Base-by-base conservation (phyloP, 176 grass and related monocot genomes). In the Oryza glumipatula region DNA sequence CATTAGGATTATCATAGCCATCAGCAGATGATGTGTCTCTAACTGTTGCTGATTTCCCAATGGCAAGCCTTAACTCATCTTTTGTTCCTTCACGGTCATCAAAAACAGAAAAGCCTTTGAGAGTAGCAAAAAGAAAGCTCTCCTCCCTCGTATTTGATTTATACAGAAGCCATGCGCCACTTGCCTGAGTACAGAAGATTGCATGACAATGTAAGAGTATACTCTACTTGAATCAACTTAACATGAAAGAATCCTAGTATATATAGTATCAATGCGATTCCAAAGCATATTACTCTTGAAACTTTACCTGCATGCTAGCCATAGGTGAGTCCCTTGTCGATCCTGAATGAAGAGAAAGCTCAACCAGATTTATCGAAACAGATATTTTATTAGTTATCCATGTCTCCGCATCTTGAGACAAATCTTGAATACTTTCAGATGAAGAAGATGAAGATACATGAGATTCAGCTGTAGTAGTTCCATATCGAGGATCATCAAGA, bases 31-130 rank as follows among this genome's bases (percentile, higher is more conserved):
- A 88, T 80, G 86, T 91, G 39, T 89, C 78, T 58, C 86, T 86
- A 73, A 95, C 86, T 74, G 87, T 89, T 73, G 84, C 69, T 48
- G 89, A 94, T 70, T 98, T 98, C 77, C 96, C 96, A 80, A 98
- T 98, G 69, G 93, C 96, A 88, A 98, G 93, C 89, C 91, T 89
- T 73, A 98, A 90, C 79, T 95, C 93, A 85, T 98, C 96, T 85
- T 86, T 98, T 5, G 93, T 95, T 82, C 96, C 96, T 98, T 98
- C 96, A 73, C 96, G 93, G 24, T 98, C 93, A 92, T 98, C 96
- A 74, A 92, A 90, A 80, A 98, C 87, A 78, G 93, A 98, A 88
- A 98, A 98, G 11, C 93, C 96, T 94, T 95, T 98, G 23, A 98
- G 93, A 11, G 96, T 98, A 76, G 96, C 88, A 88, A 89, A 95